Conservation (phyloP, 805 yeast species). For the Cyberlindnera euphorbiae region DNA sequence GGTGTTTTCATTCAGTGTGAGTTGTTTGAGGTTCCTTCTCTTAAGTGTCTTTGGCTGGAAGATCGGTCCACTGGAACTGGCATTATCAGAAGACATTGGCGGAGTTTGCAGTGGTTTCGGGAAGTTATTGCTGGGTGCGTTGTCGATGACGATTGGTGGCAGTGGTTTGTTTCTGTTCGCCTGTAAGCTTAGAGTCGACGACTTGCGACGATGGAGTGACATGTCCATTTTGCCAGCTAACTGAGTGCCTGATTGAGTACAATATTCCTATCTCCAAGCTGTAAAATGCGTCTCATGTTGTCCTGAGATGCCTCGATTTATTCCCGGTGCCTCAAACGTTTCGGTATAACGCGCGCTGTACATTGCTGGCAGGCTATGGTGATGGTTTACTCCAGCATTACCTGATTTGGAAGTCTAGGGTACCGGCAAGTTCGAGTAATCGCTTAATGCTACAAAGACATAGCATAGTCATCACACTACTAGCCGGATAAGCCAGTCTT, state of each 20-base stretch:
- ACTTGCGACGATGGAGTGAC: conserved; percentile 19
- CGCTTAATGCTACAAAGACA: no score
- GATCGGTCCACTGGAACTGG: conserved; percentile 6
- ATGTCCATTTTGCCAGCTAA: background rate
- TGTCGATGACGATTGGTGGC: conserved; percentile 23
- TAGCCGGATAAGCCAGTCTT: no score
- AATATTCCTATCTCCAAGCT: background rate
- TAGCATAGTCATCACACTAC: no score
- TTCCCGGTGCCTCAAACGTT: no score
- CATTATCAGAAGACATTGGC: conserved; percentile 1
- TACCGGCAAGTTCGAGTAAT: no score
- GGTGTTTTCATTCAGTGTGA: conserved; percentile 34
- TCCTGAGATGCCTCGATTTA: no score
- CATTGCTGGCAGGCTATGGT: no score
- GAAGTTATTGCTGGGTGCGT: background rate
- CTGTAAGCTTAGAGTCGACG: conserved; percentile 23
- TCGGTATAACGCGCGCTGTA: no score
- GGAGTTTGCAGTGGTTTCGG: conserved; percentile 9
- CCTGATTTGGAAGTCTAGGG: no score
- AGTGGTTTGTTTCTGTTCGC: conserved; percentile 26
- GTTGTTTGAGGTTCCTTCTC: conserved; percentile 54
- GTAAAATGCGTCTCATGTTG: no score
- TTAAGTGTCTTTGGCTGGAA: conserved; percentile 44
- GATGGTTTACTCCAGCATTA: no score
- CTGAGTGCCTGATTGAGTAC: background rate